These are phyloP conservation scores for Pseudovirgaria hyperparasitica DNA, from an alignment of 2,329 filamentous ascomycete species.

Conservation along the genomic window DNA sequence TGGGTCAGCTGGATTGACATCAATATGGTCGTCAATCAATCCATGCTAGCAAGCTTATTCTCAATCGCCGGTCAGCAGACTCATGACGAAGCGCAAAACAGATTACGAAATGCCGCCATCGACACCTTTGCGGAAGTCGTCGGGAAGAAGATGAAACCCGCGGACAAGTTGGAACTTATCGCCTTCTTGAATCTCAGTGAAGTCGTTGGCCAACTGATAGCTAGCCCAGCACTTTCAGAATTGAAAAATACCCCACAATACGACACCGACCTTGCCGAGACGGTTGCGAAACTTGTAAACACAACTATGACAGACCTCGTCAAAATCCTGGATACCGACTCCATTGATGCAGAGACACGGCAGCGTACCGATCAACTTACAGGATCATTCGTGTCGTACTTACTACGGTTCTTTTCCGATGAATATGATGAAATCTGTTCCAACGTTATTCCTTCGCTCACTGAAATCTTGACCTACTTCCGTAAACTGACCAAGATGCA, in stretches of 20 bases:
- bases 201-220: constrained; percentile 75
- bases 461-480: constrained; percentile 81
- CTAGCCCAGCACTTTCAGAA: constrained; percentile 68
- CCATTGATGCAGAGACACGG: constrained; percentile 49
- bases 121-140: constrained; percentile 94
- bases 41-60: constrained; percentile 73
- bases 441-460: constrained; percentile 84
- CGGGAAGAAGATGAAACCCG: constrained; percentile 91
- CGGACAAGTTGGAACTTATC: constrained; percentile 91
- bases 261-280: constrained; percentile 90
- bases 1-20: constrained; percentile 99
- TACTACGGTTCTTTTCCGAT: constrained; percentile 91
- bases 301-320: constrained; percentile 79
- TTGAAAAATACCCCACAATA: constrained; percentile 73
- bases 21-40: constrained; percentile 68
- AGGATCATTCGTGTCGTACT: constrained; percentile 70
- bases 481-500: constrained; percentile 59
- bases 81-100: constrained; percentile 50
- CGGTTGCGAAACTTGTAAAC: constrained; percentile 91
- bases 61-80: constrained; percentile 67
- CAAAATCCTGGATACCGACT: constrained; percentile 63
- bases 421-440: constrained; percentile 98
- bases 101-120: constrained; percentile 79
- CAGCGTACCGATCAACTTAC: constrained; percentile 70
- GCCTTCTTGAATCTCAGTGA: constrained; percentile 75